Conservation (phyloP, 1,284 basidiomycete species). For the Cerrena zonata region DNA sequence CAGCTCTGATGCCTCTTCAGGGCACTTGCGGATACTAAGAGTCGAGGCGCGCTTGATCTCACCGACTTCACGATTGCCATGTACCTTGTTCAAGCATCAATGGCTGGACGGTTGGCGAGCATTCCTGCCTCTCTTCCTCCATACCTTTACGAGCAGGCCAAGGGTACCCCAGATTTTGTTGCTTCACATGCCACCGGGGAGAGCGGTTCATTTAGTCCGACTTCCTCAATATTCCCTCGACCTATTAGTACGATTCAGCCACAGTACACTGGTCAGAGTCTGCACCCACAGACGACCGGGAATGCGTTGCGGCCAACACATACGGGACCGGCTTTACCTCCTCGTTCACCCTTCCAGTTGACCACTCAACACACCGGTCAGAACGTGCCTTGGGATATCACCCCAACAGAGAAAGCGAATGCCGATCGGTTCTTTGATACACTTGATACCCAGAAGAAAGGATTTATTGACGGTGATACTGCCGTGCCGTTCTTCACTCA, state of each 20-base stretch:
- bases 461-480: constrained; percentile 86
- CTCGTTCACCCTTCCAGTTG: constrained; percentile 24
- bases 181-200: constrained; percentile 55
- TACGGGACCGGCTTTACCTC: constrained; percentile 44
- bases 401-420: constrained; percentile 72
- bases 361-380: constrained; percentile 18
- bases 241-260: constrained; percentile 40
- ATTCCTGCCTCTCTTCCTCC: constrained; percentile 82
- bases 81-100: constrained; percentile 89
- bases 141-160: constrained; percentile 83
- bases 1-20: constrained; percentile 35
- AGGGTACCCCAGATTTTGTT: constrained; percentile 34
- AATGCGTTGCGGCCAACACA: constrained; percentile 35
- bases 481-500: constrained; percentile 96
- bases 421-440: constrained; percentile 81
- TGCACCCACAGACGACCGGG: constrained; percentile 43
- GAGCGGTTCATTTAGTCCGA: constrained; percentile 52
- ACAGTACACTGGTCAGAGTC: constrained; percentile 59
- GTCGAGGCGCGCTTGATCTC: constrained; percentile 83
- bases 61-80: constrained; percentile 95
- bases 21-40: constrained; percentile 91
- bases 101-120: constrained; percentile 73
- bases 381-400: constrained; percentile 75
- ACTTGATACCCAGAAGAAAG: constrained; percentile 72
- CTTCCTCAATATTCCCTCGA: constrained; percentile 27